Conservation (phyloP, 805 yeast genomes). For the Pichia membranifaciens region DNA sequence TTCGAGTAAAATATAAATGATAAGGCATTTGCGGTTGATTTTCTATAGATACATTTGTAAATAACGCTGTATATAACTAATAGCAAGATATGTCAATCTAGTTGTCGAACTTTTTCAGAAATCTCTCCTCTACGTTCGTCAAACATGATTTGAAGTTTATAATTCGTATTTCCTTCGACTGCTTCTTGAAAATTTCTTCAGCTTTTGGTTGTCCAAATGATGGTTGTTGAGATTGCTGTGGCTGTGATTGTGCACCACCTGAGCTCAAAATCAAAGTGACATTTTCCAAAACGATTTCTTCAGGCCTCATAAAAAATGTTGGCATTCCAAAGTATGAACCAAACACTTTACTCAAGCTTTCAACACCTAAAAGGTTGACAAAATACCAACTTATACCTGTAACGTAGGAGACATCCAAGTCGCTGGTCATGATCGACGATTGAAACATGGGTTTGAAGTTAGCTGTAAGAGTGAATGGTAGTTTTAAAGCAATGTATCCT, state of each 20-base stretch:
- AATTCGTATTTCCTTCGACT: constrained; percentile 29
- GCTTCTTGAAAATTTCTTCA: constrained; percentile 56
- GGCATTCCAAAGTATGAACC: constrained; percentile 57
- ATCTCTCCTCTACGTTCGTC: constrained; percentile 58
- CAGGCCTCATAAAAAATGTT: constrained; percentile 37
- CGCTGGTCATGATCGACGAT: constrained; percentile 75
- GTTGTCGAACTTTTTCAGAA: constrained; percentile 20
- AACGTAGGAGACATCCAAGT: constrained; percentile 87
- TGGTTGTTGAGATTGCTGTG: neutral
- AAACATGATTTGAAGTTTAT: constrained; percentile 32
- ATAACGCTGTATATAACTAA: too few species aligned
- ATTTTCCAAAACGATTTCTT: constrained; percentile 4
- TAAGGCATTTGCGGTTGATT: neutral
- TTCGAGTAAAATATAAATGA: neutral
- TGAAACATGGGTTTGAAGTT: constrained; percentile 92
- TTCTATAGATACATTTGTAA: too few species aligned
- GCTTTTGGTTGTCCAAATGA: constrained; percentile 45
- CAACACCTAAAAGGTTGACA: constrained; percentile 77
- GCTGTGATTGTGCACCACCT: constrained; percentile 9
- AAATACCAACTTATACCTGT: constrained; percentile 95
- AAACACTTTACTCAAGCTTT: constrained; percentile 50
- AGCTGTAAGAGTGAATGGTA: constrained; percentile 88
- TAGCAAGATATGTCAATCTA: too few species aligned
- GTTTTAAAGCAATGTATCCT: constrained; percentile 78
- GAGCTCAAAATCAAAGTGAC: constrained; percentile 5